phyloP scores from a whole-genome alignment of 148 eudicot species.

The Rhododendron williamsianum region DNA sequence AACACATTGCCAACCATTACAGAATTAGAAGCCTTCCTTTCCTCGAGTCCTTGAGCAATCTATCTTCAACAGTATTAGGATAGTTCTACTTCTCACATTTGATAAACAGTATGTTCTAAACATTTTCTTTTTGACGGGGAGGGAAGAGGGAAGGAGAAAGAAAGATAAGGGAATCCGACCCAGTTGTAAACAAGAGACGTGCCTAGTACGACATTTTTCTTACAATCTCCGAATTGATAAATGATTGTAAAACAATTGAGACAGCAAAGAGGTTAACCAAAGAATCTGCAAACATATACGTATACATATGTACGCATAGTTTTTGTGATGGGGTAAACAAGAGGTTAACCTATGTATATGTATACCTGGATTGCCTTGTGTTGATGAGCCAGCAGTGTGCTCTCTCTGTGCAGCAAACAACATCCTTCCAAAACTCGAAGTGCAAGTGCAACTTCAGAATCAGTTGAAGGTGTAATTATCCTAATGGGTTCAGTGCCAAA shows the following conservation, averaged over 20 bases:
- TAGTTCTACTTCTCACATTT: background rate
- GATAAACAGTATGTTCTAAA: background rate
- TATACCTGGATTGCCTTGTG: slow-evolving; percentile 73
- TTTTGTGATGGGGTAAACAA: background rate
- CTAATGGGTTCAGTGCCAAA: slow-evolving; percentile 81
- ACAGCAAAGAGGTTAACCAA: background rate
- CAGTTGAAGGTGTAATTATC: slow-evolving; percentile 69
- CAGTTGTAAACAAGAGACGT: background rate
- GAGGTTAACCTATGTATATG: background rate
- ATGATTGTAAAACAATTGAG: background rate
- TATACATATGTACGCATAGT: background rate
- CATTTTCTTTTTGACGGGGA: background rate
- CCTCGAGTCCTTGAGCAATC: background rate
- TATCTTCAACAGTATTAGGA: background rate
- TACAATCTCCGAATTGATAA: background rate
- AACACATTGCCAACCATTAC: background rate
- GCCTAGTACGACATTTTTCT: background rate
- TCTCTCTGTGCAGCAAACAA: slow-evolving; percentile 75
- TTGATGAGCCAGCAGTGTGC: slow-evolving; percentile 76
- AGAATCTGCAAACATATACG: background rate
- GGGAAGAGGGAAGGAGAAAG: background rate
- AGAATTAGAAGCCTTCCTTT: background rate
- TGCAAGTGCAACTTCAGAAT: slow-evolving; percentile 89
- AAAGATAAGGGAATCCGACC: background rate
- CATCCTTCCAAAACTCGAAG: slow-evolving; percentile 96